Conservation (phyloP, 305 asterid species). For the Fraxinus paxiana region DNA sequence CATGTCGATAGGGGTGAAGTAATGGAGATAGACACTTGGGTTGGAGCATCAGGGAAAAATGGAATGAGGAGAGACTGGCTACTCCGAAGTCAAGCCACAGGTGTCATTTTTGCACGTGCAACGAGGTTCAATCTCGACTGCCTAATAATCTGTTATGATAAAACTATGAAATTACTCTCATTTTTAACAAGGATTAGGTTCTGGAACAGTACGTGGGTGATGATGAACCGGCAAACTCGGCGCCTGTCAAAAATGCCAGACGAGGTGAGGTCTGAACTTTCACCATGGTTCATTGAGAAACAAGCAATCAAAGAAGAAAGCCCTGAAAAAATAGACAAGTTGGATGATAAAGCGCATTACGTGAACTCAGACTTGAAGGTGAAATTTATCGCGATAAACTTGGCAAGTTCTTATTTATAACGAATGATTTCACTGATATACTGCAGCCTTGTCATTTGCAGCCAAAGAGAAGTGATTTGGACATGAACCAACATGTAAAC, state of each 20-base stretch:
- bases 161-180: not conserved
- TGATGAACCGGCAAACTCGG: slow-evolving; percentile 82
- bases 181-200: not conserved
- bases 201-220: slow-evolving; percentile 73
- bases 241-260: slow-evolving; percentile 91
- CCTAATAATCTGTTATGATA: not conserved
- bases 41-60: slow-evolving; percentile 86
- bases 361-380: slow-evolving; percentile 67
- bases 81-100: slow-evolving; percentile 64
- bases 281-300: slow-evolving; percentile 78
- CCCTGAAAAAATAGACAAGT: slow-evolving; percentile 53
- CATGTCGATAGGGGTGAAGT: slow-evolving; percentile 65
- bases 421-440: not conserved
- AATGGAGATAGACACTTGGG: slow-evolving; percentile 87
- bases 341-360: slow-evolving; percentile 52
- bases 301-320: slow-evolving; percentile 58
- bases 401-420: not conserved
- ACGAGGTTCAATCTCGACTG: slow-evolving; percentile 49
- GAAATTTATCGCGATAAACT: not conserved
- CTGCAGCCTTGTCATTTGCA: slow-evolving; percentile 25
- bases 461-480: slow-evolving; percentile 89
- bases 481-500: slow-evolving; percentile 96
- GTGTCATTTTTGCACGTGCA: slow-evolving; percentile 71
- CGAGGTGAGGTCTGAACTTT: slow-evolving; percentile 70
- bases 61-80: slow-evolving; percentile 91